These are phyloP conservation scores for Mentha longifolia DNA, from an alignment of 257 asterid genomes.

Conservation along the genomic window DNA sequence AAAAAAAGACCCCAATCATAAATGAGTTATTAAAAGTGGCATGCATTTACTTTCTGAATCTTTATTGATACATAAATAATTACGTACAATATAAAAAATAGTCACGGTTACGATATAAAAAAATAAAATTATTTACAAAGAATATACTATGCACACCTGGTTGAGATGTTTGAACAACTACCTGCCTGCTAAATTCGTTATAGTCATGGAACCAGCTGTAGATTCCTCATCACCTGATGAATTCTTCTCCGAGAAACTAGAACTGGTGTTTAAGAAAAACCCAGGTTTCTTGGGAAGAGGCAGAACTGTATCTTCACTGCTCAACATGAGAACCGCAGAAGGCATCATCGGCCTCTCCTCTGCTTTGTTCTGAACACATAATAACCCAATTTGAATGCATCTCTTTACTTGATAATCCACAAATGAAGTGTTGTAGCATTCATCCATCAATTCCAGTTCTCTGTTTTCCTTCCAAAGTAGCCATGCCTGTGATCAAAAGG, in stretches of 20 bases:
- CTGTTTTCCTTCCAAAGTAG: conserved; percentile 11
- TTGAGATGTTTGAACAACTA: too few species aligned
- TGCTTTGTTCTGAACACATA: conserved; percentile 14
- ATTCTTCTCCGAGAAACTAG: background rate
- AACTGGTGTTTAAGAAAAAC: background rate
- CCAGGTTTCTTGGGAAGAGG: background rate
- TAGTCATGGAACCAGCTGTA: background rate
- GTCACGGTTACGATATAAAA: too few species aligned
- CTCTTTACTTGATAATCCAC: too few species aligned
- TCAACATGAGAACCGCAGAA: conserved; percentile 13
- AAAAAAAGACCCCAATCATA: too few species aligned
- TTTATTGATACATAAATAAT: too few species aligned
- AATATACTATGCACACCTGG: too few species aligned
- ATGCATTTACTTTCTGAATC: too few species aligned
- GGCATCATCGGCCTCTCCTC: conserved; percentile 29
- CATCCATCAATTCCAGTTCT: background rate
- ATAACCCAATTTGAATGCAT: conserved; percentile 29
- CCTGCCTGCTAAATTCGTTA: conserved; percentile 1
- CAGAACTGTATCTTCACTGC: background rate
- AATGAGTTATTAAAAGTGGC: too few species aligned
- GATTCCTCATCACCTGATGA: background rate
- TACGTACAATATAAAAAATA: too few species aligned
- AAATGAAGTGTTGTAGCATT: background rate
- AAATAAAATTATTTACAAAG: too few species aligned
- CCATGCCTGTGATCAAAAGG: conserved; percentile 25